A percentile compares a stretch with the other conserved stretches of the same genome.
Conservation (phyloP, 2,329 filamentous ascomycete species). For the Trichophyton mentagrophytes region DNA sequence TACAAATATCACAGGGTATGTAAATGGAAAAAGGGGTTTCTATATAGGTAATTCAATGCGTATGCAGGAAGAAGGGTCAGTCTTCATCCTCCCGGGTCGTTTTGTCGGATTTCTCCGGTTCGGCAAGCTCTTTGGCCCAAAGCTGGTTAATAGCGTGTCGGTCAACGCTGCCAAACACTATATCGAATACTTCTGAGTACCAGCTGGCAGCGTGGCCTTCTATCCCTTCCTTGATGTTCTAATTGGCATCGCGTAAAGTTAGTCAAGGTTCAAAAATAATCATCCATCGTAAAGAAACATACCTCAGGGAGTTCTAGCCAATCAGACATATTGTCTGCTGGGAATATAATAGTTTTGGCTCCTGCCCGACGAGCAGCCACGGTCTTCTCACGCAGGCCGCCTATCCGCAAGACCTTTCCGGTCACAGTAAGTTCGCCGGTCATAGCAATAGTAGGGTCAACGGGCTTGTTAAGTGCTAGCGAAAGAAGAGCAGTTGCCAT, state of each 20-base stretch:
- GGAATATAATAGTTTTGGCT: slow-evolving; percentile 88
- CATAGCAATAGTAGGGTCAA: slow-evolving; percentile 88
- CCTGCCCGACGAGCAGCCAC: slow-evolving; percentile 87
- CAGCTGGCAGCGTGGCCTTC: slow-evolving; percentile 82
- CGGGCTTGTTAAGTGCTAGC: slow-evolving; percentile 62
- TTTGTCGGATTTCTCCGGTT: slow-evolving; percentile 23
- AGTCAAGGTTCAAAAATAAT: background rate
- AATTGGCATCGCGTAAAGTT: slow-evolving; percentile 10
- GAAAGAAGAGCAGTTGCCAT: slow-evolving; percentile 93
- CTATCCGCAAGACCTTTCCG: slow-evolving; percentile 89
- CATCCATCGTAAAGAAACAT: slow-evolving; percentile 31
- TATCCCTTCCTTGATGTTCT: slow-evolving; percentile 98
- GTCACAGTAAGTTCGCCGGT: slow-evolving; percentile 95
- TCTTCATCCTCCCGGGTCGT: background rate
- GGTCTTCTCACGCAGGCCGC: slow-evolving; percentile 90
- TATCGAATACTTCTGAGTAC: slow-evolving; percentile 87
- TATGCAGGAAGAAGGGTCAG: background rate
- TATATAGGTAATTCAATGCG: slow-evolving; percentile 1
- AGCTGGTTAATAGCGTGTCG: slow-evolving; percentile 55
- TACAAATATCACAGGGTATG: background rate
- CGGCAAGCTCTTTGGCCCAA: slow-evolving; percentile 53
- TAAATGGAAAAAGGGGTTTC: background rate
- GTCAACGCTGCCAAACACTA: slow-evolving; percentile 77
- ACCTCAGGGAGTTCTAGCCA: slow-evolving; percentile 96
- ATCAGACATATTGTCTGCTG: slow-evolving; percentile 86